These are phyloP conservation scores for Blastobotrys capitulatus DNA, from an alignment of 1,139 yeast species.

Conservation along the genomic window DNA sequence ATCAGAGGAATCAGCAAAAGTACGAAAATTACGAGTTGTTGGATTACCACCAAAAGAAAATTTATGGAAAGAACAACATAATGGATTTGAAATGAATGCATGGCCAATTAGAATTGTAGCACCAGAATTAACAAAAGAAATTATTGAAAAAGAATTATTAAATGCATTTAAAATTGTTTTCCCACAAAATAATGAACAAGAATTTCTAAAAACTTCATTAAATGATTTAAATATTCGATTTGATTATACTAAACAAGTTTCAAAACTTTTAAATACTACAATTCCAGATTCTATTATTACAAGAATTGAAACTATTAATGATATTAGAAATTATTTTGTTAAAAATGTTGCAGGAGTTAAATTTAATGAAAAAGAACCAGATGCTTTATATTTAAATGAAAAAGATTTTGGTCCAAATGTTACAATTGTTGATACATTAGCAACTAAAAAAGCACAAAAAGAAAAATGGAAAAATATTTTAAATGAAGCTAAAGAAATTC, in stretches of 20 bases:
- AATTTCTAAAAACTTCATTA: slow-evolving; percentile 11
- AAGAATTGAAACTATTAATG: slow-evolving; percentile 42
- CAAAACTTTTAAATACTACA: slow-evolving; percentile 53
- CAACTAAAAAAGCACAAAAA: slow-evolving; percentile 38
- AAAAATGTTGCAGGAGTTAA: slow-evolving; percentile 42
- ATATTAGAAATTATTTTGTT: slow-evolving; percentile 43
- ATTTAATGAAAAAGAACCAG: slow-evolving; percentile 65
- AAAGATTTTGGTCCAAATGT: slow-evolving; percentile 47
- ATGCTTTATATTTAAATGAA: slow-evolving; percentile 60
- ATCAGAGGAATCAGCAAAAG: slow-evolving; percentile 11
- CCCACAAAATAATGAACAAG: slow-evolving; percentile 2
- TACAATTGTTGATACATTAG: slow-evolving; percentile 38
- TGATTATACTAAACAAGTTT: slow-evolving; percentile 50
- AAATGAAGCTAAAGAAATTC: slow-evolving; percentile 39
- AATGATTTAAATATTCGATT: slow-evolving; percentile 57
- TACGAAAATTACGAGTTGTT: slow-evolving; percentile 21
- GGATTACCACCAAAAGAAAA: slow-evolving; percentile 26
- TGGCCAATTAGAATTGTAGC: slow-evolving; percentile 28
- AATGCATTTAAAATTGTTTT: slow-evolving; percentile 1
- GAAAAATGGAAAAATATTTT: slow-evolving; percentile 40
- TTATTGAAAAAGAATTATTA: slow-evolving; percentile 20
- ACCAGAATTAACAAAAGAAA: slow-evolving; percentile 19
- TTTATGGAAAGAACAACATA: slow-evolving; percentile 21
- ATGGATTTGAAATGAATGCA: slow-evolving; percentile 26
- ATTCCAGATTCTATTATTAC: slow-evolving; percentile 63